Base-by-base conservation (phyloP, 768 basidiomycete species). In the Mycena belliarum region DNA sequence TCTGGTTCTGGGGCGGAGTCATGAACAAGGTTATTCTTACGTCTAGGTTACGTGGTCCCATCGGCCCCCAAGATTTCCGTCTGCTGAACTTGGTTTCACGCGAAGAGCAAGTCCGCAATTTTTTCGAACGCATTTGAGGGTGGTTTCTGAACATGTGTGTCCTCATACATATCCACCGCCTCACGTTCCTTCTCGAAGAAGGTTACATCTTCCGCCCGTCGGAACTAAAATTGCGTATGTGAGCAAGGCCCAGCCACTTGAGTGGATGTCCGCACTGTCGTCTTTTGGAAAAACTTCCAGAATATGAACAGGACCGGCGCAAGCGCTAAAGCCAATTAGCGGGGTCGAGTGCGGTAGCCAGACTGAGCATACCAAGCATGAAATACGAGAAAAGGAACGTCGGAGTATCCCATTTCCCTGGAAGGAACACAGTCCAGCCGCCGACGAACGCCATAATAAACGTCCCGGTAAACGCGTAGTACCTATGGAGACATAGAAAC, bases 401-500 rank as follows among this genome's bases (percentile, higher is more conserved):
- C 7, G 80, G 74, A 11, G 77, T 61, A 49, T 76, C 70, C 81
- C 81, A 82, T 33, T 65, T 68, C 14, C 80, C 81, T 21, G 80
- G 79, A 11, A 82, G 73, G 61, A 82, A 82, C n/a, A 82, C 80
- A 2, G 72, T 74, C 52, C 79, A 82, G 0, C 80, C 81, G 18
- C 77, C 72, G 0, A 82, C 75, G 48, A 82, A 75, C 18, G 79
- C 74, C 80, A 82, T 80, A 0, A 70, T 68, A 20, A 76, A 59
- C 21, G 78, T 81, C 16, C 78, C 80, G 16, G 55, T 46, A 18
- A 82, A 67, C 1, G 73, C 79, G 52, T 81, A 82, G 55, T 79
- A 82, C 14, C 80, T 43, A n/a, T 12, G 16, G 3, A 44, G 2
- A 37, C 8, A 26, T 38, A 56, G 24, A 44, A 14, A 6, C 18